Evolutionary conservation across 768 basidiomycete genomes (phyloP), one percentile per base, ranked within the genome.

Genomic region (Collybia mongolica): DNA sequence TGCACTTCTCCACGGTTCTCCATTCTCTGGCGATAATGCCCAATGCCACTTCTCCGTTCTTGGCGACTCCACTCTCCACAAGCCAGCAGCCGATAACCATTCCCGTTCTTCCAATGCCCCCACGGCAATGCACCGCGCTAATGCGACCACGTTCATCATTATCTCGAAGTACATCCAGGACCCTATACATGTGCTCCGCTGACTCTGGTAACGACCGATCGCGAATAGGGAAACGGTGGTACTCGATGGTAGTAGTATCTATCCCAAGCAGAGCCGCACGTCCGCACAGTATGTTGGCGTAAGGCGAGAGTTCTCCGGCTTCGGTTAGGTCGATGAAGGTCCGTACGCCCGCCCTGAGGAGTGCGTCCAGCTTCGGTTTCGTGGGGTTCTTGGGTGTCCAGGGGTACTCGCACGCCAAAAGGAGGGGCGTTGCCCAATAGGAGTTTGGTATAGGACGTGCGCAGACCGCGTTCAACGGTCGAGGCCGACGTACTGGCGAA

Each of bases 321-420:
- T 91, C 88, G n/a, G 88, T 91, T 60, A 91, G 80, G 70, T 91
- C 89, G 64, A 90, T 83, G 66, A 90, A 90, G 4, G 88, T 89
- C 52, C 86, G 83, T 6, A 89, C 84, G 41, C 88, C 88, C 1
- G 86, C 81, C 8, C 69, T 69, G 20, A 91, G 80, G 44, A 91
- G 75, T 0, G 81, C 80, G 69, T 89, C 87, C 54, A 91, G 77
- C 60, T 91, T 90, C 54, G 86, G 84, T 48, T 73, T 75, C 53
- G 72, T 64, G 6, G 74, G 69, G 64, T 77, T 72, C 52, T 74
- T 77, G 3, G 85, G 86, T 15, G 80, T 70, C 82, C 84, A 91
- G 1, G 88, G 88, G 65, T 90, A 90, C 61, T 91, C 89, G 77
- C 87, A 90, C 0, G 88, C 89, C 47, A 90, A 74, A 29, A 91